These are phyloP conservation scores for Rhodamnia argentea DNA, from an alignment of 345 rosid genomes.

Conservation along the genomic window DNA sequence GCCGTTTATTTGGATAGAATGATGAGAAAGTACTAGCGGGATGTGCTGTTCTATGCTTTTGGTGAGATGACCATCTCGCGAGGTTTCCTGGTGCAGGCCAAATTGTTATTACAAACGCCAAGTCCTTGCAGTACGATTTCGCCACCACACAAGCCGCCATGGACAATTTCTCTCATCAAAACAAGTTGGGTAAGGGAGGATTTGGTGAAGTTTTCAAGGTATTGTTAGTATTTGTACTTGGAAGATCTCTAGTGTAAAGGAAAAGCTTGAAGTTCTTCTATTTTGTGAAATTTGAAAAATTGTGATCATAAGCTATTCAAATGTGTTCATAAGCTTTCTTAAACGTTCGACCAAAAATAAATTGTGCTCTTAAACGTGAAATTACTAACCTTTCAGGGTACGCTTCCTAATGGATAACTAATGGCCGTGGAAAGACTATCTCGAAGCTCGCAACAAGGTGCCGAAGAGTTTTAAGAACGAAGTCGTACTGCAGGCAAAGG, in stretches of 20 bases:
- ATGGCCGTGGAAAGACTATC: conserved; percentile 18
- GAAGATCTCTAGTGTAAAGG: no score
- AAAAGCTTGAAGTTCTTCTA: no score
- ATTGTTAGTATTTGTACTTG: not conserved
- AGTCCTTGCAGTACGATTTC: conserved; percentile 31
- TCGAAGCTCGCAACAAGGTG: conserved; percentile 7
- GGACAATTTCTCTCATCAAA: conserved; percentile 34
- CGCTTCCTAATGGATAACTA: no score
- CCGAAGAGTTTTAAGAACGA: not conserved
- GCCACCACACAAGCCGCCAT: conserved; percentile 30
- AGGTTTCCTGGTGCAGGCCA: conserved; percentile 1
- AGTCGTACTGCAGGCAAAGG: not conserved
- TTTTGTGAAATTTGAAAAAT: no score
- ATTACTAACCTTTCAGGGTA: no score
- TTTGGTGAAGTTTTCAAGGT: conserved; percentile 56
- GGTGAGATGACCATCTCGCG: not conserved
- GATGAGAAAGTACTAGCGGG: no score
- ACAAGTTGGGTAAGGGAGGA: conserved; percentile 67
- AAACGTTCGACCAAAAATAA: no score
- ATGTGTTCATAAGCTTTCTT: no score
- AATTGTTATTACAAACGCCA: not conserved
- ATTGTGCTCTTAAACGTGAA: no score
- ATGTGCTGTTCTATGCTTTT: no score
- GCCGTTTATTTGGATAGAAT: no score
- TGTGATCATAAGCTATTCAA: no score